Evolutionary conservation across 2,329 filamentous ascomycete genomes (phyloP).

Genomic region (Cladophialophora yegresii): DNA sequence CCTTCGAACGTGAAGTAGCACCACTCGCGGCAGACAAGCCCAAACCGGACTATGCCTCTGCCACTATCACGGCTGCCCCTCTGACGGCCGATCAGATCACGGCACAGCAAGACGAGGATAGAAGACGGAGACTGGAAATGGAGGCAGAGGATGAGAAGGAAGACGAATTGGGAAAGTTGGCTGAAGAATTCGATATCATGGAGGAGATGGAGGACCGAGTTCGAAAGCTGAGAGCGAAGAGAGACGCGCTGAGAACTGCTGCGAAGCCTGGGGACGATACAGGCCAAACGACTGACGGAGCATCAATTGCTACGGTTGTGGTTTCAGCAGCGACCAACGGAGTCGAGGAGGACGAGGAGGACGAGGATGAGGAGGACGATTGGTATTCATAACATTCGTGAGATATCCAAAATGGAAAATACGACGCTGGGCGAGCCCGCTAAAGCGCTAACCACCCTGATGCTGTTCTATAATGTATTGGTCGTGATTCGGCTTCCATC

Average conservation of each 20-base stretch:
- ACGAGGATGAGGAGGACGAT: conserved; percentile 58
- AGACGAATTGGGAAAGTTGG: conserved; percentile 70
- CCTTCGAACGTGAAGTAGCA: conserved; percentile 81
- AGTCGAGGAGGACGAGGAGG: conserved; percentile 50
- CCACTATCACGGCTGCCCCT: conserved; percentile 69
- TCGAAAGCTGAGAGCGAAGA: conserved; percentile 66
- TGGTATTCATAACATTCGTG: conserved; percentile 30
- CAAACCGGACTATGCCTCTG: conserved; percentile 44
- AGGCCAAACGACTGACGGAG: conserved; percentile 34
- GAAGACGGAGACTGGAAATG: conserved; percentile 54
- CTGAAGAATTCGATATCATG: conserved; percentile 82
- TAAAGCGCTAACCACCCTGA: conserved; percentile 2
- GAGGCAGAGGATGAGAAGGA: conserved; percentile 70
- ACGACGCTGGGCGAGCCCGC: background rate
- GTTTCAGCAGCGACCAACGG: conserved; percentile 25
- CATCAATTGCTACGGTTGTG: conserved; percentile 35
- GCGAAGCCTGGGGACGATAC: conserved; percentile 30
- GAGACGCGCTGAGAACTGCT: conserved; percentile 64
- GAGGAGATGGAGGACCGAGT: conserved; percentile 74
- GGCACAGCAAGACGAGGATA: conserved; percentile 53
- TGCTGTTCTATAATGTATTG: conserved; percentile 5
- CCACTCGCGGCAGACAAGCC: conserved; percentile 43
- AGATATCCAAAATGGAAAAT: conserved; percentile 14
- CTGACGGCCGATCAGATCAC: conserved; percentile 66
- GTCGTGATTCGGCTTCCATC: background rate